Conservation (phyloP, 2,329 filamentous ascomycete genomes). For the Sarocladium kiliense region DNA sequence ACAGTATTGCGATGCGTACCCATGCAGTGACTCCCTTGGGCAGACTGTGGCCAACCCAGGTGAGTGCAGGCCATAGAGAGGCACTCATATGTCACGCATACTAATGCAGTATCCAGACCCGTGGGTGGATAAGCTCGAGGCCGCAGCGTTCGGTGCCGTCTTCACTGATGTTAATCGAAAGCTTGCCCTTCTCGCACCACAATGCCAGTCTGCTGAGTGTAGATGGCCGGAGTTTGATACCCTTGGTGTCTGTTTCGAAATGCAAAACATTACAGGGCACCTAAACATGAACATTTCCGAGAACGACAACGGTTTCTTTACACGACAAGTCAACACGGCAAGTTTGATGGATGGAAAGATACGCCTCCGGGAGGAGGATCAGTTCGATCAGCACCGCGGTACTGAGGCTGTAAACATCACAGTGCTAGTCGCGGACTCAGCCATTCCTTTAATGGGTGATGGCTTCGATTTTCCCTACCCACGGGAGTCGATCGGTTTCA, state of each 20-base stretch:
- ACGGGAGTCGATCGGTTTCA: neutral
- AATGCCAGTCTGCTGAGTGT: slow-evolving; percentile 10
- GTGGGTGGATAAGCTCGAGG: too few relatives aligned
- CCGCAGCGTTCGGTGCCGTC: slow-evolving; percentile 5
- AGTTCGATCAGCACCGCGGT: too few relatives aligned
- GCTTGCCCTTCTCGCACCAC: neutral
- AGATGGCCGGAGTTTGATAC: slow-evolving; percentile 6
- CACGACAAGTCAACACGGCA: neutral
- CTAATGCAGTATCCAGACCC: too few relatives aligned
- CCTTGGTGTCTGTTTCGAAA: slow-evolving; percentile 8
- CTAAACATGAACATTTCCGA: neutral
- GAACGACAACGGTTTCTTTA: neutral
- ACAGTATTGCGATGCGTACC: neutral
- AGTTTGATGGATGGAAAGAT: neutral
- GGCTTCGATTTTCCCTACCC: neutral
- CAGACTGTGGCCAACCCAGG: too few relatives aligned
- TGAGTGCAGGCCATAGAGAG: too few relatives aligned
- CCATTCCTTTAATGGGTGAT: too few relatives aligned
- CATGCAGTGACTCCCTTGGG: neutral
- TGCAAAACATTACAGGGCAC: slow-evolving; percentile 10
- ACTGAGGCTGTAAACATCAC: slow-evolving; percentile 9
- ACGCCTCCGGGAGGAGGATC: neutral
- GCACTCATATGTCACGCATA: too few relatives aligned
- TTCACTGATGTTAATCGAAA: slow-evolving; percentile 1
- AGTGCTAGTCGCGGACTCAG: too few relatives aligned